Conservation (phyloP, 2,329 filamentous ascomycete species). For the Penicillium nordicum region DNA sequence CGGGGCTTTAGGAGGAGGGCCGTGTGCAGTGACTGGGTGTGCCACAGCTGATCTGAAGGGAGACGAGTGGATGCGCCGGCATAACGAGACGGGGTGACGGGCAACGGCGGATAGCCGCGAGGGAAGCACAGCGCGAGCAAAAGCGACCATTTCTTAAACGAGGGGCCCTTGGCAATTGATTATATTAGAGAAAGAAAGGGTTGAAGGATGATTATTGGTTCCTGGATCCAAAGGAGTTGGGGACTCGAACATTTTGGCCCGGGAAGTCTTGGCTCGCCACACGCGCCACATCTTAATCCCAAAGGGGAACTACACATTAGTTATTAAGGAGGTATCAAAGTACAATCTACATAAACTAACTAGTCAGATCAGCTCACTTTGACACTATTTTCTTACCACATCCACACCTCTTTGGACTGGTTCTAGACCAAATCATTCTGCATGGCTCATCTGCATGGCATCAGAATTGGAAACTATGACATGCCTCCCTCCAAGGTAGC, state of each 20-base stretch:
- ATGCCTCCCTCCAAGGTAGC: not conserved
- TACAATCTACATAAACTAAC: not conserved
- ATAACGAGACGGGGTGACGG: conserved; percentile 15
- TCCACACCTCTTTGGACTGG: not conserved
- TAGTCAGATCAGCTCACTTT: not conserved
- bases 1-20: conserved; percentile 59
- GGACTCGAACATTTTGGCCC: conserved; percentile 20
- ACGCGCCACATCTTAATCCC: conserved; percentile 7
- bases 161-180: not conserved
- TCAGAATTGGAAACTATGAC: conserved; percentile 6
- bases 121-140: conserved; percentile 23
- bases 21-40: conserved; percentile 56
- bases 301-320: not conserved
- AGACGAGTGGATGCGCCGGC: conserved; percentile 36
- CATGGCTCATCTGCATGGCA: conserved; percentile 7
- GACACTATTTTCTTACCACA: not conserved
- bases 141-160: conserved; percentile 17
- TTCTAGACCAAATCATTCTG: conserved; percentile 5
- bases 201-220: conserved; percentile 8
- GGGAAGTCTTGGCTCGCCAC: conserved; percentile 19
- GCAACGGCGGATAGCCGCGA: conserved; percentile 17
- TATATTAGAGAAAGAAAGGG: not conserved
- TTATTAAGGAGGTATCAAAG: too few relatives aligned
- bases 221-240: conserved; percentile 2
- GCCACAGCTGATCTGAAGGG: conserved; percentile 50